These are phyloP conservation scores for Gremmenia infestans DNA, from an alignment of 2,329 filamentous ascomycete species.

Conservation along the genomic window DNA sequence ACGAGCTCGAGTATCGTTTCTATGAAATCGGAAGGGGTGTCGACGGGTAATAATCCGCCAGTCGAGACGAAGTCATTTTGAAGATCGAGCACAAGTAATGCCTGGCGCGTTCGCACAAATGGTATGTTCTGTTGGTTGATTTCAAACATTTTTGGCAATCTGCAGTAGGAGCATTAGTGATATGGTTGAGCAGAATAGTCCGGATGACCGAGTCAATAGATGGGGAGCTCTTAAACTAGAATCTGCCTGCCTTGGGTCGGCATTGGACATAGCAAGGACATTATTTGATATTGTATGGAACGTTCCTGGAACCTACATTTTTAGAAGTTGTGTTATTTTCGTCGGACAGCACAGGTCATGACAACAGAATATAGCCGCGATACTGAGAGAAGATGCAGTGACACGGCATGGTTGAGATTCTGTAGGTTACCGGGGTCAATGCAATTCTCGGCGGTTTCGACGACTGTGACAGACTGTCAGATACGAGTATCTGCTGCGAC, in stretches of 20 bases:
- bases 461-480: background rate
- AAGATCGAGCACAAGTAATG: constrained; percentile 77
- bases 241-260: background rate
- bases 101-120: constrained; percentile 55
- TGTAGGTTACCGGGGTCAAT: constrained; percentile 14
- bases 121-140: constrained; percentile 54
- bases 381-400: constrained; percentile 8
- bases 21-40: constrained; percentile 59
- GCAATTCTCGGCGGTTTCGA: constrained; percentile 11
- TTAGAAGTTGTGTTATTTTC: constrained; percentile 4
- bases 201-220: background rate
- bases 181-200: background rate
- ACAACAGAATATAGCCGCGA: constrained; percentile 15
- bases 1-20: constrained; percentile 62
- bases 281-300: background rate
- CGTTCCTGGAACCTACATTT: constrained; percentile 8
- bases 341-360: constrained; percentile 9
- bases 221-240: background rate
- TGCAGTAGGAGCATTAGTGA: constrained; percentile 14
- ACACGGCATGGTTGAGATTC: constrained; percentile 22
- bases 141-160: constrained; percentile 42
- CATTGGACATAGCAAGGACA: background rate
- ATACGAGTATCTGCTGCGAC: too few species aligned
- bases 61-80: constrained; percentile 82
- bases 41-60: constrained; percentile 62